Base-by-base conservation (phyloP, 495 filamentous ascomycete species). In the Lichenothelia convexa region DNA sequence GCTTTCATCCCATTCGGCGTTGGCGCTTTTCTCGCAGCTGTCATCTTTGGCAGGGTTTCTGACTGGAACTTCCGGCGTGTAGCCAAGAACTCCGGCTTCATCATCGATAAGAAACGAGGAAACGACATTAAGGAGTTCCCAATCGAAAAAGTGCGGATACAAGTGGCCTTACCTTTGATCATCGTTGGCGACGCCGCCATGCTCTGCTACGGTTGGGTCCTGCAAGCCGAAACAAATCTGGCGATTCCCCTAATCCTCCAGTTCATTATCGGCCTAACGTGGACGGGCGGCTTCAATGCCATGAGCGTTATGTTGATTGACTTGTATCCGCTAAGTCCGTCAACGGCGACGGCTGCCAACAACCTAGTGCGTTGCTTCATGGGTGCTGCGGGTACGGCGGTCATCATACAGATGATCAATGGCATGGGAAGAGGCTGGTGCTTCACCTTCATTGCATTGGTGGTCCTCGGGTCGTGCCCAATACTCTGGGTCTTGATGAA, bases 281-380 rank as follows among this genome's bases (percentile, higher is more conserved):
- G 78, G 16, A 72, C 68, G 0, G 70, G 65, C 0, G 56, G 64
- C 0, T 70, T 71, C 42, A 73, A 70, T 34, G 64, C 30, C 5
- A 41, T 54, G 43, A 45, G 60, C 38, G 70, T 70, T 0, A 54
- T 85, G 42, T 48, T 83, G 13, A 63, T 81, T 0, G 79, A 85
- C 45, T 56, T 82, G 2, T 73, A 75, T 40, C 70, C 70, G 0
- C 61, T 54, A 0, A 62, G 59, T 13, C 72, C 77, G 0, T 67
- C 68, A 0, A 70, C 77, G 0, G 75, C 75, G 0, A 73, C 76
- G 1, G 78, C 79, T 2, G 71, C 75, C 4, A 79, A 75, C 40
- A 83, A 84, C 44, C 52, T 86, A 5, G 65, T 68, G 0, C 57
- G 79, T 7, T 83, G 76, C 47, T 43, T 78, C 26, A 52, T 83